A percentile compares a stretch with the other conserved stretches of the same genome.
Conservation (phyloP, 148 eudicot genomes). For the Tetragonia tetragonoides region DNA sequence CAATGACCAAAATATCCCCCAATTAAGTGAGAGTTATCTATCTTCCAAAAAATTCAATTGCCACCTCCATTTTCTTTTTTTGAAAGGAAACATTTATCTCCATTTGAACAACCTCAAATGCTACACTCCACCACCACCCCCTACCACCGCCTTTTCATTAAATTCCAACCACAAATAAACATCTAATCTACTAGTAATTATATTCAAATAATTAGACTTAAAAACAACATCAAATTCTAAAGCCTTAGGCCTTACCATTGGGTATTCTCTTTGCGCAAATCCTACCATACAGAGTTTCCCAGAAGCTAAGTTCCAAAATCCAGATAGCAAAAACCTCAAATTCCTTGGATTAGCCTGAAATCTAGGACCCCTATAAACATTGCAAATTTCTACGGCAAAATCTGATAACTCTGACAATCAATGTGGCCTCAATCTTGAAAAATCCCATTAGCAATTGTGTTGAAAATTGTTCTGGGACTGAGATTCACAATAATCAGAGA, state of each 20-base stretch:
- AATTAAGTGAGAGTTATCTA: too few species aligned
- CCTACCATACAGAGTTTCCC: conserved; percentile 83
- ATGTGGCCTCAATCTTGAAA: conserved; percentile 31
- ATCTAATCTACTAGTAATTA: conserved; percentile 64
- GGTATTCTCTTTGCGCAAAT: conserved; percentile 28
- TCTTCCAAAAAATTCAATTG: too few species aligned
- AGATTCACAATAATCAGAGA: conserved; percentile 29
- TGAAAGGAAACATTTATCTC: too few species aligned
- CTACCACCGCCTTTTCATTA: too few species aligned
- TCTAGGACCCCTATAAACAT: conserved; percentile 43
- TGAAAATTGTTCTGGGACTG: conserved; percentile 20
- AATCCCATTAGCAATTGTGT: conserved; percentile 33
- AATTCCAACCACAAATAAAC: too few species aligned
- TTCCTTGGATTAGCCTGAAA: conserved; percentile 22
- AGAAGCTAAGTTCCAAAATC: conserved; percentile 58
- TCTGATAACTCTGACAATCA: conserved; percentile 20
- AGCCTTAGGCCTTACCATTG: conserved; percentile 20
- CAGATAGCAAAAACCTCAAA: conserved; percentile 37
- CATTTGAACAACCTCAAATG: too few species aligned
- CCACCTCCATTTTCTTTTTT: too few species aligned
- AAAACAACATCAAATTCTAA: conserved; percentile 39
- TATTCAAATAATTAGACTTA: conserved; percentile 59
- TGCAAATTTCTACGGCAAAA: conserved; percentile 29
- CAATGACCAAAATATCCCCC: too few species aligned
- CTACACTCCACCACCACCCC: too few species aligned